These are phyloP conservation scores for Gaertneriomyces sp. DNA, from an alignment of 192 early-diverging fungal species.

Conservation along the genomic window DNA sequence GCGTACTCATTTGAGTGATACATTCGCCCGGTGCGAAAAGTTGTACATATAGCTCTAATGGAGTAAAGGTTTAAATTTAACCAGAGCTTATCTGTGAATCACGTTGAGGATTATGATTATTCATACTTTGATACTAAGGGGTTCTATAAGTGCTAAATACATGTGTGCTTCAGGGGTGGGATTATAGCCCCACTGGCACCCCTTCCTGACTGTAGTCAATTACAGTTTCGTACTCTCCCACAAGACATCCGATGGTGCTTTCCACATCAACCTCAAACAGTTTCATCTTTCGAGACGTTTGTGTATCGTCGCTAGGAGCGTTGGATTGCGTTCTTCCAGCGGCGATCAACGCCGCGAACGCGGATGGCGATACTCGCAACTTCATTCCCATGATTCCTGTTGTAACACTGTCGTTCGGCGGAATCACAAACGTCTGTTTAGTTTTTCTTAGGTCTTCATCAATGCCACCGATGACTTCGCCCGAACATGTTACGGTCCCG, in stretches of 20 bases:
- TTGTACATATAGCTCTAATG: too few species aligned
- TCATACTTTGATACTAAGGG: too few species aligned
- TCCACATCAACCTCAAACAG: constrained; percentile 29
- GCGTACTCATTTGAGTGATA: too few species aligned
- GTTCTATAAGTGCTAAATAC: not conserved
- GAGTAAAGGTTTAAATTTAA: too few species aligned
- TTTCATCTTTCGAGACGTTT: not conserved
- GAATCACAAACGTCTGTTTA: constrained; percentile 10
- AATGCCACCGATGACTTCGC: constrained; percentile 12
- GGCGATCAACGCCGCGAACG: constrained; percentile 16
- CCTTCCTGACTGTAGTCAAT: constrained; percentile 23
- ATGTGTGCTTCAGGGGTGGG: not conserved
- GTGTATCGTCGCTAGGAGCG: not conserved
- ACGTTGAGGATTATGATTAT: too few species aligned
- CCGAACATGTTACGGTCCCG: constrained; percentile 19
- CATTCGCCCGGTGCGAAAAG: too few species aligned
- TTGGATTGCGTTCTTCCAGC: constrained; percentile 8
- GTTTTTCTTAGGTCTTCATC: constrained; percentile 14
- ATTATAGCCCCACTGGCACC: constrained; percentile 22
- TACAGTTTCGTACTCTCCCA: constrained; percentile 18
- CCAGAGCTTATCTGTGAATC: too few species aligned
- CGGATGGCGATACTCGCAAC: not conserved
- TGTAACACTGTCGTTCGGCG: not conserved
- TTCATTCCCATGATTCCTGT: constrained; percentile 24
- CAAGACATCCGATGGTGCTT: constrained; percentile 20